Base-by-base conservation (phyloP, 148 eudicot genomes). In the Simmondsia chinensis region DNA sequence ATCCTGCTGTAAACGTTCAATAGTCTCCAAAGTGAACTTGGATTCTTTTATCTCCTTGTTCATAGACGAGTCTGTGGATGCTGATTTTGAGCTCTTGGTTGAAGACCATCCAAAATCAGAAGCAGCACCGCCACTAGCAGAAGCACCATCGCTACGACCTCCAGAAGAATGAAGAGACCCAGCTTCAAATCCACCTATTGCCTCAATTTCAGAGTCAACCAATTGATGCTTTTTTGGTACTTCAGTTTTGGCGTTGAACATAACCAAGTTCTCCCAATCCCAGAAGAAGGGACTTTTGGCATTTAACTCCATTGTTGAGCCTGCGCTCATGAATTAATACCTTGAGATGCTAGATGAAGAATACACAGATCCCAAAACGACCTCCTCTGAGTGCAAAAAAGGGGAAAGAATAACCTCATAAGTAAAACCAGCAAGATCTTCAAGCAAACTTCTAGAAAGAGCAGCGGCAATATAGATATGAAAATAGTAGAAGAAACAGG, bases 191-290 rank as follows among this genome's bases (percentile, higher is more conserved):
- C 79, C 91, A 32, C 78, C 94, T 11, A 75, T 77, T 20, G 67
- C 84, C 21, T 69, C 80, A 14, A 79, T 43, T 41, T 64, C 91
- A 63, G 86, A 82, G 31, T 71, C 82, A 13, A 60, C 70, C 39
- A 60, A 23, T 39, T 71, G 86, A 42, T 60, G 54, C 43, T 76
- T 79, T 56, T 72, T 82, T 3, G 73, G 94, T 33, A 52, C 62
- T 45, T 71, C 85, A 25, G 55, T 43, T 65, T 74, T 84, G n/a
- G 93, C 33, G 55, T 73, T 66, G 12, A 64, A 64, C 51, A 65
- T 63, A 21, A 66, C 87, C 15, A 79, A 61, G 62, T 71, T 91
- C 46, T 82, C 99, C 94, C 82, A 86, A 44, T 75, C 96, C 88
- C 83, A 82, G n/a, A 57, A 5, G 44, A 56, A 66, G 58, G 76